These are phyloP conservation scores for Calonectria honghensis DNA, from an alignment of 2,329 filamentous ascomycete genomes.

Conservation along the genomic window DNA sequence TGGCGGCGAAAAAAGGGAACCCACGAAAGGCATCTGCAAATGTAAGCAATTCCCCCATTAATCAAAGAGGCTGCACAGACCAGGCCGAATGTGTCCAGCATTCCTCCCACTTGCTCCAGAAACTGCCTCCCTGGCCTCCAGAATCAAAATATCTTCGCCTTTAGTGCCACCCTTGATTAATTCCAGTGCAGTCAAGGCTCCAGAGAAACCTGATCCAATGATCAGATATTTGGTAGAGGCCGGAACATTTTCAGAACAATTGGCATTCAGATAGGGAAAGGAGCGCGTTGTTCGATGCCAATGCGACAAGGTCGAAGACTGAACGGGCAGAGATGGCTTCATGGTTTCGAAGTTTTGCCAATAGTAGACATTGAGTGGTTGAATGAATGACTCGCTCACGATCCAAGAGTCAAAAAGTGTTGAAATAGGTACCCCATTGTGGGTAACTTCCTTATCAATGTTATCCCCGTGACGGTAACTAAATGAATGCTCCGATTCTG, in stretches of 20 bases:
- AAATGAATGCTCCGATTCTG: neutral
- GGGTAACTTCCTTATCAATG: neutral
- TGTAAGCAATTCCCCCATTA: neutral
- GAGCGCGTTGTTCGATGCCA: slow-evolving; percentile 68
- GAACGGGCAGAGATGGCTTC: neutral
- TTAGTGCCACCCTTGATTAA: slow-evolving; percentile 59
- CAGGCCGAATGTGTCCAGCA: slow-evolving; percentile 66
- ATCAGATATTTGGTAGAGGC: slow-evolving; percentile 59
- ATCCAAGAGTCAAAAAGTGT: neutral
- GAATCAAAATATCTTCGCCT: slow-evolving; percentile 60
- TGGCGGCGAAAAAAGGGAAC: slow-evolving; percentile 52
- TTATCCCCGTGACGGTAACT: neutral
- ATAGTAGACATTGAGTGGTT: no score
- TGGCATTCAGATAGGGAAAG: slow-evolving; percentile 64
- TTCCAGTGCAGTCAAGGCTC: slow-evolving; percentile 63
- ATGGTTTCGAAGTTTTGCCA: neutral
- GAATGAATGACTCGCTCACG: neutral
- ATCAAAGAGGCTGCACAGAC: slow-evolving; percentile 51
- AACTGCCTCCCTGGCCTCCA: slow-evolving; percentile 66
- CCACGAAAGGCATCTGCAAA: slow-evolving; percentile 62
- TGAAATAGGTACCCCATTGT: neutral
- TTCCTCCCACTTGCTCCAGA: slow-evolving; percentile 66
- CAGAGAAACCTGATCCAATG: slow-evolving; percentile 66
- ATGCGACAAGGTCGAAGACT: slow-evolving; percentile 1
- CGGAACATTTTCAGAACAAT: slow-evolving; percentile 56